Base-by-base conservation (phyloP, 2,329 filamentous ascomycete species). In the Exophiala lecanii-corni region DNA sequence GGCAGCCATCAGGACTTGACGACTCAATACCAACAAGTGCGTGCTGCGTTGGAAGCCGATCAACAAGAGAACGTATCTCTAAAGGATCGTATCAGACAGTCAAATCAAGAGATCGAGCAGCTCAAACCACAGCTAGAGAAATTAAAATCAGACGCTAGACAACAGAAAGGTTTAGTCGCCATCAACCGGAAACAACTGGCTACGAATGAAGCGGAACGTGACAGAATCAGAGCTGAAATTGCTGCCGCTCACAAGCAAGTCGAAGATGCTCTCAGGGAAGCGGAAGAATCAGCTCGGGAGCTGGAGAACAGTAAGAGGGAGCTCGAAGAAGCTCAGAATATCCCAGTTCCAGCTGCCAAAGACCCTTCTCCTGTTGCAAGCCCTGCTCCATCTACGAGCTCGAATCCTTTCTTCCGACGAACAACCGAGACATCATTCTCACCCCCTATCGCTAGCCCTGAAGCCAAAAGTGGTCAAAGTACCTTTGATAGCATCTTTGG, bases 181-280 rank as follows among this genome's bases (percentile, higher is more conserved):
- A 98, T 98, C 69, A 96, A 96, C 70, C 97, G 94, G 74, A 98
- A 98, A 70, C 92, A 98, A 67, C 58, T 97, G 47, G 79, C 84
- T 25, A 96, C 89, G 1, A 87, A 84, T 44, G 92, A 98, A 64
- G 79, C 78, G 36, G 91, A 97, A 63, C 79, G 86, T 21, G 91
- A 97, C 48, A 91, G 87, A 70, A 72, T 95, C 28, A 89, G 89
- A 69, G 70, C 73, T 1, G 91, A 97, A 63, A 82, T 84, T 33
- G 82, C 82, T 33, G 45, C 81, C 79, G 39, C 75, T 83, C 51
- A 75, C 68, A 62, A 83, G 74, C 72, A 78, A 69, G 57, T 79
- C 70, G 55, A 79, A 78, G 59, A 82, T 80, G 47, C 66, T 69
- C 40, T 67, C 72, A 21, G 73, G 73, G 56, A 78, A 73, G 61